Evolutionary conservation across 805 yeast species (phyloP), one percentile per base, ranked within the genome.

Genomic region (Sungouiella thailandica): DNA sequence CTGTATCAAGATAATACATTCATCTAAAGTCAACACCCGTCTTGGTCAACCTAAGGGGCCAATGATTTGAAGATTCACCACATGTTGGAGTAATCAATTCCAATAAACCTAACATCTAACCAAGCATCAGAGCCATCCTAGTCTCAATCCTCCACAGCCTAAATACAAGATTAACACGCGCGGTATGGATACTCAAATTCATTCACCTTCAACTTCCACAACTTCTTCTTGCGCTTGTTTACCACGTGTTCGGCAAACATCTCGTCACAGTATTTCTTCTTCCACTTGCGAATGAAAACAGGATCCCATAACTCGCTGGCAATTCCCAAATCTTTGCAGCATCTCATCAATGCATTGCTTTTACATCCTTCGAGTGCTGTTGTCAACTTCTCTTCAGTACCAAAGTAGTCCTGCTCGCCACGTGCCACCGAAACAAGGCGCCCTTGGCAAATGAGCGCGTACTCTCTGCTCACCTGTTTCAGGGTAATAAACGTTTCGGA

Each of bases 221-320:
- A 75, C 68, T 83, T 86, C 76, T 83, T 83, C 78, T 84, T 86
- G 67, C 74, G 80, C 66, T 84, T 85, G 14, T 85, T 83, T 7
- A 76, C 72, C 15, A 80, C 78, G 57, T 87, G 90, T 50, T 88
- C 96, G 13, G 82, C 95, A 59, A 84, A 87, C 40, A 80, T 76
- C 46, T 86, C 88, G 37, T 82, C 89, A 58, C 97, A 87, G 45
- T 55, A 43, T 41, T 55, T 51, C 39, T 53, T 52, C 42, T 66
- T 66, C 64, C 67, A 66, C 20, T 50, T 46, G 7, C 58, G 40
- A 42, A 93, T 88, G 49, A 90, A 93, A 26, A 78, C 66, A 2
- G 98, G 98, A 56, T 93, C 98, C 98, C 98, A 93, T 32, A 93
- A 70, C 54, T 93, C 98, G 37, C 95, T 83, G 1, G 97, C 98